A percentile compares a stretch with the other conserved stretches of the same genome.
These are phyloP conservation scores for Vigna reflexopilosa DNA, from an alignment of 306 rosid species.

Conservation along the genomic window DNA sequence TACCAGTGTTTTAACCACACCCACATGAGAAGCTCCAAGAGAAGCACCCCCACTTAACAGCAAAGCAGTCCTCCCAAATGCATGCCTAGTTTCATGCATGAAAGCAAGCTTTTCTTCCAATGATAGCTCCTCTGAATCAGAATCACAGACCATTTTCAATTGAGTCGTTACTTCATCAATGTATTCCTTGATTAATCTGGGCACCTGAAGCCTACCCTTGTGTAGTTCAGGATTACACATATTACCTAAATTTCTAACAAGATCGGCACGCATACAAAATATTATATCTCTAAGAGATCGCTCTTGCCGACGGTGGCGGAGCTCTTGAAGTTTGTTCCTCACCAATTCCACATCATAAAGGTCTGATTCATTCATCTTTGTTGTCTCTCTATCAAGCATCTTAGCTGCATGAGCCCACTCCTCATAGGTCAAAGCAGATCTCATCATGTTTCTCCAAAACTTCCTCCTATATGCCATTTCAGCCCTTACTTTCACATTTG, in stretches of 20 bases:
- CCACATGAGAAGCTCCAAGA: conserved; percentile 90
- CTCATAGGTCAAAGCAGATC: conserved; percentile 88
- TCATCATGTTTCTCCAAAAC: conserved; percentile 97
- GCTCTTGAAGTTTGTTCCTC: conserved; percentile 89
- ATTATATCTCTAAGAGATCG: conserved; percentile 85
- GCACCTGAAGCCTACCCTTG: conserved; percentile 89
- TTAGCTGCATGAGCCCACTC: conserved; percentile 99
- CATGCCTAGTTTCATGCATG: conserved; percentile 95
- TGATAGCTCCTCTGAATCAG: conserved; percentile 82
- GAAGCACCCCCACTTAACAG: conserved; percentile 98
- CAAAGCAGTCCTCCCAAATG: conserved; percentile 97
- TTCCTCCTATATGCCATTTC: conserved; percentile 95
- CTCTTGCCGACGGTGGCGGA: conserved; percentile 78
- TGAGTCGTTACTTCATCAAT: conserved; percentile 89
- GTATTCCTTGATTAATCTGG: conserved; percentile 85
- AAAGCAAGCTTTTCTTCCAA: conserved; percentile 91
- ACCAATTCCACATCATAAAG: conserved; percentile 86
- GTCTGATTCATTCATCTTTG: conserved; percentile 83
- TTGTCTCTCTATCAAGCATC: conserved; percentile 95
- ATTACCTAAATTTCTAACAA: conserved; percentile 85
- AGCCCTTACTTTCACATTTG: conserved; percentile 78
- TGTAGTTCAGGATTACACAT: conserved; percentile 96
- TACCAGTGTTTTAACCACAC: conserved; percentile 87
- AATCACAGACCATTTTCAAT: conserved; percentile 89
- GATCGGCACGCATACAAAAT: conserved; percentile 97